These are phyloP conservation scores for Geosmithia morbida DNA, from an alignment of 2,329 filamentous ascomycete genomes.

Conservation along the genomic window DNA sequence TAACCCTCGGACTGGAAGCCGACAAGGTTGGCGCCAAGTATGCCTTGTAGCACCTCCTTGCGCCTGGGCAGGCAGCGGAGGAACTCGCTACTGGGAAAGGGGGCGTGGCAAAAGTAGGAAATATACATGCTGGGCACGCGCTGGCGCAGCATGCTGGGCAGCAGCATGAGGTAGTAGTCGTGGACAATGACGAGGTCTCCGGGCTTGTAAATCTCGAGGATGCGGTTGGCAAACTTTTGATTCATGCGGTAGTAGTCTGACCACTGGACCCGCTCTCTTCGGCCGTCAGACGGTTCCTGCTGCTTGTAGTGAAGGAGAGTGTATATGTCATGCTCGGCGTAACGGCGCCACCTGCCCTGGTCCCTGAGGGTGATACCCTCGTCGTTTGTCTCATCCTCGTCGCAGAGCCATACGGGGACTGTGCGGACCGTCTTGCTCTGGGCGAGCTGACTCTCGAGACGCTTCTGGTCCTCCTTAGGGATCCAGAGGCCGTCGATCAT, in stretches of 20 bases:
- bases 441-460: conserved; percentile 60
- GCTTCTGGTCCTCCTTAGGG: conserved; percentile 51
- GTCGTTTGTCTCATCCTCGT: conserved; percentile 52
- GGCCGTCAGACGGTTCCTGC: conserved; percentile 76
- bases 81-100: conserved; percentile 94
- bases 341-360: conserved; percentile 75
- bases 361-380: conserved; percentile 65
- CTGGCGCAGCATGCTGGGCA: conserved; percentile 80
- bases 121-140: conserved; percentile 81
- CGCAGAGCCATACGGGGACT: conserved; percentile 77
- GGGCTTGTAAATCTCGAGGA: conserved; percentile 77
- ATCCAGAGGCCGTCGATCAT: conserved; percentile 57
- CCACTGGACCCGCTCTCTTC: conserved; percentile 72
- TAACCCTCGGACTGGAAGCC: conserved; percentile 95
- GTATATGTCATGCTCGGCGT: conserved; percentile 84
- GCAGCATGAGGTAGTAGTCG: conserved; percentile 83
- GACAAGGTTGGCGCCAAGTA: conserved; percentile 82
- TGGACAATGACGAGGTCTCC: conserved; percentile 89
- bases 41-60: conserved; percentile 81
- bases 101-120: conserved; percentile 85
- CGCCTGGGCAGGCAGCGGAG: conserved; percentile 75
- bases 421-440: conserved; percentile 65
- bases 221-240: conserved; percentile 78
- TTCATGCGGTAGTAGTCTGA: conserved; percentile 90
- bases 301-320: conserved; percentile 94